These are phyloP conservation scores for Calamus simplicifolius DNA, from an alignment of 176 grass and related monocot genomes.

Conservation along the genomic window DNA sequence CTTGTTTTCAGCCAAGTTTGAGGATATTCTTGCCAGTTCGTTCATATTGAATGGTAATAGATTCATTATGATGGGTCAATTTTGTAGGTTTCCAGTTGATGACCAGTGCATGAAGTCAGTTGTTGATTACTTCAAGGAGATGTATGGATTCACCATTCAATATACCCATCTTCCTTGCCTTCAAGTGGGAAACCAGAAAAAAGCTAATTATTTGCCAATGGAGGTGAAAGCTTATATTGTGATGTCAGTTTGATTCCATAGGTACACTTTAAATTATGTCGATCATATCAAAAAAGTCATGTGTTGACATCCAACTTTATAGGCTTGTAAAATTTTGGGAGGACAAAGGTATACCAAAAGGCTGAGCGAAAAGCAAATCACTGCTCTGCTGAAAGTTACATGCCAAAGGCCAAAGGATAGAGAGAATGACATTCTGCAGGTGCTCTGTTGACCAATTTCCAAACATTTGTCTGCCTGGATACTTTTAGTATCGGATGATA, in stretches of 20 bases:
- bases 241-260: neutral
- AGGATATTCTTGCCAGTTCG: neutral
- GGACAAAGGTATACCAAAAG: constrained; percentile 61
- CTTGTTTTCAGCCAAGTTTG: neutral
- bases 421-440: constrained; percentile 27
- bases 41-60: neutral
- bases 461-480: too few species aligned
- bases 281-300: neutral
- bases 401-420: constrained; percentile 25
- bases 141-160: constrained; percentile 26
- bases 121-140: constrained; percentile 48
- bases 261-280: neutral
- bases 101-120: constrained; percentile 27
- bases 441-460: neutral
- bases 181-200: constrained; percentile 54
- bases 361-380: constrained; percentile 28
- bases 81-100: constrained; percentile 9
- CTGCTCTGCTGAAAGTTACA: constrained; percentile 21
- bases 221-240: constrained; percentile 44
- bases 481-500: too few species aligned
- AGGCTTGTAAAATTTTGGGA: constrained; percentile 55
- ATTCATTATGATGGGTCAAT: neutral
- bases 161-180: constrained; percentile 49
- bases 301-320: constrained; percentile 5
- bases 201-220: constrained; percentile 62